These are phyloP conservation scores for Phytophthora ohioensis DNA, from an alignment of 352 stramenopile genomes.

Conservation along the genomic window DNA sequence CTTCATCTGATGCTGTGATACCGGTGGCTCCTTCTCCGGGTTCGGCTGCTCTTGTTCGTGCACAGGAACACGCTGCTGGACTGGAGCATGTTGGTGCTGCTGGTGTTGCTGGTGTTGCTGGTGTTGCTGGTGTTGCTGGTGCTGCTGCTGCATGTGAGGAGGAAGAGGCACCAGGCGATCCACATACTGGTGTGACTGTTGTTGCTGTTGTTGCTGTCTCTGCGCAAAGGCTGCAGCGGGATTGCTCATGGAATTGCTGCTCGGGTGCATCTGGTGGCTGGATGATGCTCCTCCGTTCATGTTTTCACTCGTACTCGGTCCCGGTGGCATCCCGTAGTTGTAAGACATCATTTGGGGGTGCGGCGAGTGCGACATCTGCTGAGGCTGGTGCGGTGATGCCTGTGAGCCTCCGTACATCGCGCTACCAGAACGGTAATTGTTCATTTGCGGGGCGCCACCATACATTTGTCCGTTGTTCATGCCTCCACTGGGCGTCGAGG, in stretches of 20 bases:
- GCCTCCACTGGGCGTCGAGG: conserved; percentile 32
- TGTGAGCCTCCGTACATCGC: conserved; percentile 37
- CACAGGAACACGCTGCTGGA: conserved; percentile 17
- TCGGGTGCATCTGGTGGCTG: conserved; percentile 30
- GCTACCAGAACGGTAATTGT: conserved; percentile 45
- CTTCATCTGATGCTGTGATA: conserved; percentile 34
- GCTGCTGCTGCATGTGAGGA: conserved; percentile 32
- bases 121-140: conserved; percentile 28
- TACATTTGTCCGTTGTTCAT: conserved; percentile 45
- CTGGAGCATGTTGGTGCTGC: conserved; percentile 5
- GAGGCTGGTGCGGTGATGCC: conserved; percentile 42
- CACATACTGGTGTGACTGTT: conserved; percentile 39
- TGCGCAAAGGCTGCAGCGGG: conserved; percentile 53
- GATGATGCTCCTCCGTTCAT: conserved; percentile 26
- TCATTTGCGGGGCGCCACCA: conserved; percentile 38
- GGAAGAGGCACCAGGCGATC: conserved; percentile 26
- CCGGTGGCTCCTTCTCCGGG: conserved; percentile 39
- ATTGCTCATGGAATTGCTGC: conserved; percentile 41
- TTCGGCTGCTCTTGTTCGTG: conserved; percentile 45
- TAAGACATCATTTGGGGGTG: conserved; percentile 60
- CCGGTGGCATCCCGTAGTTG: conserved; percentile 38
- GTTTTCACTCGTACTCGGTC: conserved; percentile 27
- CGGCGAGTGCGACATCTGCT: conserved; percentile 46
- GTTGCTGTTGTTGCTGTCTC: conserved; percentile 40
- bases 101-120: conserved; percentile 26